phyloP scores from a whole-genome alignment of 1,139 yeast species.

The Kurtzmaniella quercitrusa region DNA sequence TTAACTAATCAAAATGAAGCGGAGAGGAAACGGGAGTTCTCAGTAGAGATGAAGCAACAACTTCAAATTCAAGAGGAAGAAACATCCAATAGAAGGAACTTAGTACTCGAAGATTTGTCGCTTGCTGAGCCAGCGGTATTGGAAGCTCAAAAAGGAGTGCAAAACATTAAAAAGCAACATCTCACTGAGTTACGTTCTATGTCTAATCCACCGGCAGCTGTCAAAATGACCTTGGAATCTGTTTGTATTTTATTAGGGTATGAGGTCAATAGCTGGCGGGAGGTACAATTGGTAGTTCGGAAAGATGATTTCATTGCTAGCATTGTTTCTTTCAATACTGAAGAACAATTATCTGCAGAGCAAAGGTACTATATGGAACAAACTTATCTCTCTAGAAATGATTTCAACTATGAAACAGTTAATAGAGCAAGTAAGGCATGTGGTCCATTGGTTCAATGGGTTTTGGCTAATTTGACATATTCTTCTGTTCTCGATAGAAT shows the following conservation, averaged over 20 bases:
- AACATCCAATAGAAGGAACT: conserved; percentile 49
- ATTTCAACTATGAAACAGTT: conserved; percentile 69
- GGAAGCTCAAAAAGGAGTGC: conserved; percentile 84
- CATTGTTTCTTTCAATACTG: conserved; percentile 72
- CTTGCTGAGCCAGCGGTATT: conserved; percentile 79
- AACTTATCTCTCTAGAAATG: conserved; percentile 57
- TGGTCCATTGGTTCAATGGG: conserved; percentile 92
- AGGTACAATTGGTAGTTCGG: conserved; percentile 76
- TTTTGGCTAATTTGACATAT: conserved; percentile 75
- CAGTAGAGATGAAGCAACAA: conserved; percentile 70
- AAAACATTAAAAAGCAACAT: conserved; percentile 88
- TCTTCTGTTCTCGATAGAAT: conserved; percentile 65
- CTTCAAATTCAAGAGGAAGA: conserved; percentile 64
- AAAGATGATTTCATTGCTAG: conserved; percentile 84
- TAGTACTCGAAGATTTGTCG: conserved; percentile 62
- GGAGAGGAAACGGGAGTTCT: conserved; percentile 84
- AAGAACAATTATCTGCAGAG: conserved; percentile 51
- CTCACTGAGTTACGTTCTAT: conserved; percentile 85
- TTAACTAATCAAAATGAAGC: conserved; percentile 89
- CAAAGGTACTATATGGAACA: conserved; percentile 53
- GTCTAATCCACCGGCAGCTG: conserved; percentile 88
- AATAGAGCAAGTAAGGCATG: conserved; percentile 93
- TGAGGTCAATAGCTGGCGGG: conserved; percentile 69
- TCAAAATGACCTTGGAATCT: conserved; percentile 81
- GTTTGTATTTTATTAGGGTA: conserved; percentile 81